These are phyloP conservation scores for Delphinella strobiligena DNA, from an alignment of 2,329 filamentous ascomycete genomes.

Conservation along the genomic window DNA sequence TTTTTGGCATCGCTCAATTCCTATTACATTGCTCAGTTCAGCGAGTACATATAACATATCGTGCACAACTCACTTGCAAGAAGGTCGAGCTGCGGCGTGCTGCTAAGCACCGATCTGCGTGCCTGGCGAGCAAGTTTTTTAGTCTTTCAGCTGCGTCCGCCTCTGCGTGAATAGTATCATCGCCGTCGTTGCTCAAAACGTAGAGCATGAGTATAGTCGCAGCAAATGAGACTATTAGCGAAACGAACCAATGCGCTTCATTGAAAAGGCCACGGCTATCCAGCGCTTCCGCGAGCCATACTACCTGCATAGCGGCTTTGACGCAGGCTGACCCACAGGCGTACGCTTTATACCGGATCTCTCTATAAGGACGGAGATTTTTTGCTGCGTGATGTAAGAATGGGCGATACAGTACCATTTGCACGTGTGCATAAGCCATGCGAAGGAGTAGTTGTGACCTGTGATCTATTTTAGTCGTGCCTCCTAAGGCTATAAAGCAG, in stretches of 20 bases:
- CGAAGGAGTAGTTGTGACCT: conserved; percentile 13
- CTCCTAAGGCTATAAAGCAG: not conserved
- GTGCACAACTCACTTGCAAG: conserved; percentile 5
- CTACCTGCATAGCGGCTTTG: conserved; percentile 13
- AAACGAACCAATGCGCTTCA: conserved; percentile 12
- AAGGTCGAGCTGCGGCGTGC: conserved; percentile 8
- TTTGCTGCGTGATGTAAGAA: conserved; percentile 14
- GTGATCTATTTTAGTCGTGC: not conserved
- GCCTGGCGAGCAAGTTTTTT: conserved; percentile 5
- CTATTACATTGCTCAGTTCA: not conserved
- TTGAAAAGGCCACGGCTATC: conserved; percentile 11
- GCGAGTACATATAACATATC: not conserved
- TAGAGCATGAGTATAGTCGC: conserved; percentile 12
- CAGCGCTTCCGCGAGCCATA: conserved; percentile 13
- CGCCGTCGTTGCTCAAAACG: conserved; percentile 10
- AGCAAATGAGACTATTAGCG: conserved; percentile 10
- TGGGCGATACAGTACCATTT: conserved; percentile 14
- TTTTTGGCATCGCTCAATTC: not conserved
- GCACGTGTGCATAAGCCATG: conserved; percentile 12
- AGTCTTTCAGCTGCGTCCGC: conserved; percentile 4
- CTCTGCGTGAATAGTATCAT: conserved; percentile 11
- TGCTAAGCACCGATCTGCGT: conserved; percentile 6
- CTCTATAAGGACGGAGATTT: conserved; percentile 4
- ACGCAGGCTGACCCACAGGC: conserved; percentile 13
- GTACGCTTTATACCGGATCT: conserved; percentile 12